Base-by-base conservation (phyloP, 2,329 filamentous ascomycete genomes). In the Alternaria panax region DNA sequence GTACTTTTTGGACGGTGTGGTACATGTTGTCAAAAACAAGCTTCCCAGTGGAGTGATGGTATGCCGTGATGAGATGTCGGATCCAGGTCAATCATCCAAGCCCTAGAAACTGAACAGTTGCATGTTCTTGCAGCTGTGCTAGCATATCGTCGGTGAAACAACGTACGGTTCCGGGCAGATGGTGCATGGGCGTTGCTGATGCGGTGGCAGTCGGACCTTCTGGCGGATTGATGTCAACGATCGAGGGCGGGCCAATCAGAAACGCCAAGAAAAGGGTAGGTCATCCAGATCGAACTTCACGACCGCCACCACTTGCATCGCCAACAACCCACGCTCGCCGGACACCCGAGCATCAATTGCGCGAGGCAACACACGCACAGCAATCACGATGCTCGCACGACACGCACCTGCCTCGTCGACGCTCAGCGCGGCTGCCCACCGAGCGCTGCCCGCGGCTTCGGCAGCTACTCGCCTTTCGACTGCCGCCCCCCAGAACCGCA, bases 321-420 rank as follows among this genome's bases (percentile, higher is more conserved):
- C 45, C 45, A 48, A 69, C 70, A 63, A 71, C 71, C 65, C 66
- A 65, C 65, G 64, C 62, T 54, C 43, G 63, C 63, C 63, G 67
- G 66, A 68, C 64, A 63, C 65, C 62, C 62, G 67, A 74, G 74
- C 72, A 69, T 75, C 75, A 78, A 77, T 78, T 79, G 71, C 78
- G 76, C 64, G 69, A 69, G 62, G 62, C 55, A 63, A 65, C 53
- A 59, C 63, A 64, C 25, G 61, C 18, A 58, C 59, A 59, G 69
- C 67, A 69, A 62, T 61, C 69, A 77, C 48, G 60, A 81, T 81
- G 77, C 75, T 81, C 66, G 71, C 78, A 65, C 72, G 79, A 66
- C 78, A 80, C 58, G 73, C 75, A 41, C 77, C 78, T 43, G 65
- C 76, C 46, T 64, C 77, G 45, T 75, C 79, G 66, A 72, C 79